Base-by-base conservation (phyloP, 2,329 filamentous ascomycete species). In the Coniochaeta pulveracea region DNA sequence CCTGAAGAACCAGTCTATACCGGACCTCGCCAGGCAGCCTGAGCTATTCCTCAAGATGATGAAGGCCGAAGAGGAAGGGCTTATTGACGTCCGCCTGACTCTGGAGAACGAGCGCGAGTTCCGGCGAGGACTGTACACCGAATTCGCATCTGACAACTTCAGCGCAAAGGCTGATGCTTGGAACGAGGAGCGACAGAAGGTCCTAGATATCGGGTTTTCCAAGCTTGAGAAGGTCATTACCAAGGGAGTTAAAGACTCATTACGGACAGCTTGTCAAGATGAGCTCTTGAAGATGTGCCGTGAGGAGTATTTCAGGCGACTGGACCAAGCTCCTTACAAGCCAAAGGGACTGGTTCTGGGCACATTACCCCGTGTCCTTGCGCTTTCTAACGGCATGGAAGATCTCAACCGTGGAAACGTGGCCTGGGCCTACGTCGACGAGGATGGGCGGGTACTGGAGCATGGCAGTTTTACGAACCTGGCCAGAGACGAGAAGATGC, bases 31-130 rank as follows among this genome's bases (percentile, higher is more conserved):
- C 3, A 75, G 77, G 34, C 78, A 83, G 34, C 91, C 91, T 2
- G 88, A 95, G 43, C 66, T 94, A 17, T 98, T 91, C 53, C 63
- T 98, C 36, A 89, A 93, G 59, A 98, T 98, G 91, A 76, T 96
- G 55, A 93, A 86, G 54, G 91, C 91, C 2, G 91, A 98, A 55
- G 82, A 91, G 47, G 91, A 98, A 53, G 88, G 89, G 3, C 64
- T 98, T 2, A 72, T 98, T 10, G 85, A 93, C 38, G 84, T 98
- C 35, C 78, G 75, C 44, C 73, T 96, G 12, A 72, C 72, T 10
- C 71, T 96, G 53, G 76, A 85, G 46, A 76, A 81, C 35, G 78
- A 83, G 45, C 73, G 79, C 6, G 72, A 80, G 21, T 88, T 94
- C 62, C 77, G 77, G 37, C 72, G 76, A 33, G 76, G 81, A 34